Conservation (phyloP, 2,329 filamentous ascomycete species). For the Blastomyces silverae region DNA sequence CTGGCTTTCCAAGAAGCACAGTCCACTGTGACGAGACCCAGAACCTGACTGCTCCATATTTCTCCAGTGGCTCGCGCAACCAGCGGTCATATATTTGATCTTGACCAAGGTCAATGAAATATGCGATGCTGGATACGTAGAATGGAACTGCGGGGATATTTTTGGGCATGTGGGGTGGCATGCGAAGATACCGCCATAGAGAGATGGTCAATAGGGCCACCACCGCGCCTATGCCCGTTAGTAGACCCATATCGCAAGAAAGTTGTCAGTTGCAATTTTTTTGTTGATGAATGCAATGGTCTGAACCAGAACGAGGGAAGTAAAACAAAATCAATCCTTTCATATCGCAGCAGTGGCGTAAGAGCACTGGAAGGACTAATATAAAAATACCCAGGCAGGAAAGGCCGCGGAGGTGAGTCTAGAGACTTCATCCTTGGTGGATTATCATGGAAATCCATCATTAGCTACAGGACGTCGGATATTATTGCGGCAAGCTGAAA, state of each 20-base stretch:
- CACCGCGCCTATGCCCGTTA: background rate
- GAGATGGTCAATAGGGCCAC: background rate
- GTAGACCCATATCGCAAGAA: background rate
- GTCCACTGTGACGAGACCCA: constrained; percentile 48
- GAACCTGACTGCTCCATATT: constrained; percentile 42
- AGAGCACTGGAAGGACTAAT: background rate
- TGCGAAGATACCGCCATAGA: constrained; percentile 4
- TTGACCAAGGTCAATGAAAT: constrained; percentile 1
- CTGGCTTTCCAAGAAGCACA: constrained; percentile 42
- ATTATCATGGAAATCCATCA: background rate
- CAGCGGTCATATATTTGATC: constrained; percentile 12
- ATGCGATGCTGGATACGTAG: constrained; percentile 8
- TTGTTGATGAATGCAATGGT: background rate
- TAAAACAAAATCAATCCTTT: background rate
- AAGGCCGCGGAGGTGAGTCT: background rate
- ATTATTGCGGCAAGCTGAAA: background rate
- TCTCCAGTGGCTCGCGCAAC: constrained; percentile 18
- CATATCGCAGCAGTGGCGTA: background rate
- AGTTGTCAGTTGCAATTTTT: background rate
- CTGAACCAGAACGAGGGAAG: background rate
- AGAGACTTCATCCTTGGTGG: background rate
- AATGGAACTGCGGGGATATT: constrained; percentile 10
- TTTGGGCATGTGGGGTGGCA: constrained; percentile 9
- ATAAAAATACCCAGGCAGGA: background rate
- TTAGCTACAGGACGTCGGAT: background rate